A percentile compares a stretch with the other conserved stretches of the same genome.
Conservation (phyloP, 768 basidiomycete species). For the Rhodosporidiobolus sp. region DNA sequence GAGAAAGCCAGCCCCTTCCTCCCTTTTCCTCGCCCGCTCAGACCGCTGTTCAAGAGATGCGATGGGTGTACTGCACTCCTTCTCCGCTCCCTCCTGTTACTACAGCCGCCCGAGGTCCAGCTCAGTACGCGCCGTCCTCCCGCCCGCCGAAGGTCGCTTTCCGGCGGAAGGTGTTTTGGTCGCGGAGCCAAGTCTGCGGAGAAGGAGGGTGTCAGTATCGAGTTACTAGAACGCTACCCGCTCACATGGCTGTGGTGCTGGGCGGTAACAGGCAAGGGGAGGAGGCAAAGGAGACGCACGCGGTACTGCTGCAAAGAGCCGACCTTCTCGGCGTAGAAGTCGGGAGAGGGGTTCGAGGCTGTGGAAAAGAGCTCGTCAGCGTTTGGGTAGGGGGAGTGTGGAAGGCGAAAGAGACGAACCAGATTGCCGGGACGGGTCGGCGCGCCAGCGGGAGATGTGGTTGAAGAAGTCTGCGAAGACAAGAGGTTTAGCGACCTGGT, state of each 20-base stretch:
- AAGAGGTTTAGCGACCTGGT: too few relatives aligned
- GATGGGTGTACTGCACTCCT: too few relatives aligned
- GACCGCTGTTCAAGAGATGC: too few relatives aligned
- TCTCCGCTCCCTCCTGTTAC: too few relatives aligned
- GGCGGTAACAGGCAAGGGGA: neutral
- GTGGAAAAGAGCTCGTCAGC: neutral
- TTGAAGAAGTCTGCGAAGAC: constrained; percentile 30
- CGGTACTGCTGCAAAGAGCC: constrained; percentile 35
- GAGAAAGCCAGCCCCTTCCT: too few relatives aligned
- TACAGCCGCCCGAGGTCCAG: neutral
- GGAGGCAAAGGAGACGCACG: neutral
- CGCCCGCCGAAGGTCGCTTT: constrained; percentile 20
- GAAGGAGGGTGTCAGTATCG: neutral
- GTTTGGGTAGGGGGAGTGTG: too few relatives aligned
- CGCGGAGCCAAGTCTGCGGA: constrained; percentile 23
- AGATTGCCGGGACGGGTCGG: constrained; percentile 48
- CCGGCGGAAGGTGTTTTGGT: constrained; percentile 28
- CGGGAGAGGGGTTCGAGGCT: constrained; percentile 26
- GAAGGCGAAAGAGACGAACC: constrained; percentile 3
- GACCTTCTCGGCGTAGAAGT: constrained; percentile 47
- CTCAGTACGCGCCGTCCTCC: constrained; percentile 11
- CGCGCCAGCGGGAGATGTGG: constrained; percentile 44
- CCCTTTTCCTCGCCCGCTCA: too few relatives aligned
- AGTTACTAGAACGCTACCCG: too few relatives aligned
- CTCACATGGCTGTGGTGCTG: too few relatives aligned